Evolutionary conservation across 495 filamentous ascomycete genomes (phyloP).

Genomic region (Polyplosphaeria fusca): DNA sequence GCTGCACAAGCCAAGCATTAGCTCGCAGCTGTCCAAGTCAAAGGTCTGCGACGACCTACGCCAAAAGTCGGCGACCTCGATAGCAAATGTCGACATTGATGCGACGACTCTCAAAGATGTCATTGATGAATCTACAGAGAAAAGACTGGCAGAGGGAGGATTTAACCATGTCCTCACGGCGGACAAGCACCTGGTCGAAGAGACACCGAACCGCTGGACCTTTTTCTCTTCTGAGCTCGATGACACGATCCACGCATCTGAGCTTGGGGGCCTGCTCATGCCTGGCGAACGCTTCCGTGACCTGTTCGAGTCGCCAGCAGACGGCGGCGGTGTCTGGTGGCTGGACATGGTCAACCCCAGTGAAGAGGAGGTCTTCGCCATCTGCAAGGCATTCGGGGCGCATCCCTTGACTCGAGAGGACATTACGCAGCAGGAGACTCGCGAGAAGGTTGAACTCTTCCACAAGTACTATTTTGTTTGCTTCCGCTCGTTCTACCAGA

Average conservation of each 20-base stretch:
- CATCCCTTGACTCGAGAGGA: constrained; percentile 94
- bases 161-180: constrained; percentile 7
- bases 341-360: constrained; percentile 87
- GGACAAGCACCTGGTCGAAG: constrained; percentile 25
- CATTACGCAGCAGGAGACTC: constrained; percentile 87
- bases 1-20: constrained; percentile 53
- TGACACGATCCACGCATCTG: constrained; percentile 82
- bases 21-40: constrained; percentile 49
- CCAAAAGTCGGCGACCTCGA: constrained; percentile 30
- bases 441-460: constrained; percentile 98
- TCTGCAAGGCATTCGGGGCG: constrained; percentile 87
- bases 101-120: constrained; percentile 25
- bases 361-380: constrained; percentile 80
- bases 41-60: constrained; percentile 66
- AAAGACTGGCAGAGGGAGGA: constrained; percentile 39
- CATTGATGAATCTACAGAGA: constrained; percentile 26
- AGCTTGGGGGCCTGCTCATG: constrained; percentile 80
- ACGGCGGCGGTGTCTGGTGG: constrained; percentile 81
- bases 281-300: constrained; percentile 86
- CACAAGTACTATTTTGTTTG: constrained; percentile 96
- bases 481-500: constrained; percentile 87
- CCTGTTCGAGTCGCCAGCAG: constrained; percentile 76
- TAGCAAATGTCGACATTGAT: constrained; percentile 40
- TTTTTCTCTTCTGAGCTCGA: constrained; percentile 95
- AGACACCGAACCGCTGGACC: constrained; percentile 63